Conservation (phyloP, 805 yeast species). For the Teunomyces aglyptinius region DNA sequence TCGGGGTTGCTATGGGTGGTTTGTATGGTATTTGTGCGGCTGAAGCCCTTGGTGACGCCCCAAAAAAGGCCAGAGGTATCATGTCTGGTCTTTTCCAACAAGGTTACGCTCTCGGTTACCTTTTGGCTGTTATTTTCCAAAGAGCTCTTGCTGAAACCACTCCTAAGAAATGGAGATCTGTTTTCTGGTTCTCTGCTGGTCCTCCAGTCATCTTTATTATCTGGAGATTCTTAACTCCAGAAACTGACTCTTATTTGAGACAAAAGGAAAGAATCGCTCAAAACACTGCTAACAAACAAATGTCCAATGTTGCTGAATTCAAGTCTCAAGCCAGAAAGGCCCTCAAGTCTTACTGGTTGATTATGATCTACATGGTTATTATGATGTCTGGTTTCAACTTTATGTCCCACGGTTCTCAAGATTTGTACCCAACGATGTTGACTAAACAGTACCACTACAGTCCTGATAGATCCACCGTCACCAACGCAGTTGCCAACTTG, state of each 20-base stretch:
- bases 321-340: conserved; percentile 18
- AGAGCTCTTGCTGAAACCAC: conserved; percentile 58
- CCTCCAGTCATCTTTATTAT: conserved; percentile 56
- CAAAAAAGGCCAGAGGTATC: conserved; percentile 54
- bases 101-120: conserved; percentile 73
- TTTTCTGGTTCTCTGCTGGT: conserved; percentile 72
- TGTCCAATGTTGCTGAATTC: conserved; percentile 8
- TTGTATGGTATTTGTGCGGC: conserved; percentile 64
- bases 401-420: conserved; percentile 43
- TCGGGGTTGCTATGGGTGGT: conserved; percentile 73
- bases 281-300: conserved; percentile 10
- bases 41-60: conserved; percentile 65
- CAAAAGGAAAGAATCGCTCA: conserved; percentile 22
- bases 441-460: conserved; percentile 32
- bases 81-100: conserved; percentile 72
- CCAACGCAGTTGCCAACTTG: conserved; percentile 40
- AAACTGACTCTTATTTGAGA: conserved; percentile 54
- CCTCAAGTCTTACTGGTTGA: conserved; percentile 56
- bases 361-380: conserved; percentile 54
- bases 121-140: conserved; percentile 62
- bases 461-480: conserved; percentile 34
- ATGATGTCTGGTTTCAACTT: conserved; percentile 43
- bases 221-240: conserved; percentile 61
- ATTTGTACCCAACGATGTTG: conserved; percentile 41
- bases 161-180: conserved; percentile 58